phyloP scores from a whole-genome alignment of 2,329 filamentous ascomycete genomes.

The Apiospora koreana region DNA sequence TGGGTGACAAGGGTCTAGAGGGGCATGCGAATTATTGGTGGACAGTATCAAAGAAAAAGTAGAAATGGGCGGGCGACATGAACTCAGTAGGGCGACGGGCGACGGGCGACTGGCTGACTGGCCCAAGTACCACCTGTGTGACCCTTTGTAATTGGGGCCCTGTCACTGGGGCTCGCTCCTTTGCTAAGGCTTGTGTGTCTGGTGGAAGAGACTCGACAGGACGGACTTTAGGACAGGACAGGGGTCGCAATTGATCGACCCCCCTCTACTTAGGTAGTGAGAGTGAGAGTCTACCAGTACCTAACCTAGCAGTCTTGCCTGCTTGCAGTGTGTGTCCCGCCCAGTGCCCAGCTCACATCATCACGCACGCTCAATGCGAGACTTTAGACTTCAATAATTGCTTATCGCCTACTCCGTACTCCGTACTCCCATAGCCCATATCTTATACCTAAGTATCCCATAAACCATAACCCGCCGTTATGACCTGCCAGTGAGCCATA shows the following conservation, averaged over 20 bases:
- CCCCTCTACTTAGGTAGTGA: neutral
- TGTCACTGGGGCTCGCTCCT: neutral
- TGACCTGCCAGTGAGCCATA: neutral
- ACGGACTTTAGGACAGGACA: neutral
- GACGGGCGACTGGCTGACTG: too few relatives aligned
- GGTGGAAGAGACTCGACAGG: neutral
- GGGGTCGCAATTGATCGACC: slow-evolving; percentile 3
- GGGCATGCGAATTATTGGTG: neutral
- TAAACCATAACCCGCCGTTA: neutral
- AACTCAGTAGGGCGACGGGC: neutral
- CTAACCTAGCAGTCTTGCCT: too few relatives aligned
- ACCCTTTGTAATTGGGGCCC: slow-evolving; percentile 3
- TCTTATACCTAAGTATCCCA: neutral
- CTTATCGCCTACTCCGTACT: neutral
- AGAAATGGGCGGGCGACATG: neutral
- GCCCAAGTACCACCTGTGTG: neutral
- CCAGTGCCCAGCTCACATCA: slow-evolving; percentile 3
- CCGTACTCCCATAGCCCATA: neutral
- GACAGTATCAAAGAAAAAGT: neutral
- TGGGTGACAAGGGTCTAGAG: neutral
- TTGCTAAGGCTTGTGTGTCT: neutral
- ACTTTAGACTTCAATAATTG: slow-evolving; percentile 9
- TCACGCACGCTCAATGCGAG: neutral
- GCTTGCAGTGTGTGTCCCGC: neutral
- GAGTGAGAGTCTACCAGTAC: neutral